Percentiles rank a stretch among this genome's conserved stretches.
Evolutionary conservation across 169 alveolate genomes (phyloP).

Genomic region (Eimeria mitis): DNA sequence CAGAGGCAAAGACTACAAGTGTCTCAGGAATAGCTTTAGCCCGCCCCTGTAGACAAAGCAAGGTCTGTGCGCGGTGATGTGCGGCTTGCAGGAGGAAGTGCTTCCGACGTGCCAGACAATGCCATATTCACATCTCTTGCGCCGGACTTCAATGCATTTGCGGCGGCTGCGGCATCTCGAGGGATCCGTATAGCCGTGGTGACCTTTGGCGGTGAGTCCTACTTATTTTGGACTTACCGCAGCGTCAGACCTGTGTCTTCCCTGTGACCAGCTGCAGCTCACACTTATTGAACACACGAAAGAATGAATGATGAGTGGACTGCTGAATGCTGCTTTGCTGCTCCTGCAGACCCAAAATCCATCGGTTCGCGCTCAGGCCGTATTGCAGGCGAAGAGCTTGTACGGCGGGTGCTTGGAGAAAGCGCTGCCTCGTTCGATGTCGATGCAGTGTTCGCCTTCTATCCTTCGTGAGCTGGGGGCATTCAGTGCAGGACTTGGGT

Average conservation of each 20-base stretch:
- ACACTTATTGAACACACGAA: background rate
- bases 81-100: conserved; percentile 30
- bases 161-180: conserved; percentile 18
- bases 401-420: conserved; percentile 41
- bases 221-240: background rate
- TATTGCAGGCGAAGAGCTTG: conserved; percentile 43
- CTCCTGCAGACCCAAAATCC: conserved; percentile 1
- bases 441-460: conserved; percentile 40
- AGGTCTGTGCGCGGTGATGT: background rate
- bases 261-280: background rate
- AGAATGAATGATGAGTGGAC: background rate
- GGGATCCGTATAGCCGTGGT: conserved; percentile 52
- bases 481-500: background rate
- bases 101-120: conserved; percentile 4
- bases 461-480: conserved; percentile 36
- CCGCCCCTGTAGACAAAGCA: background rate
- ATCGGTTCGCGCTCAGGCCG: conserved; percentile 10
- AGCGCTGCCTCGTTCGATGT: conserved; percentile 52
- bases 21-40: background rate
- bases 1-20: background rate
- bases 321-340: background rate
- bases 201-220: conserved; percentile 30
- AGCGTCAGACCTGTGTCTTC: background rate
- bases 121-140: conserved; percentile 23
- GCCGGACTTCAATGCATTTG: conserved; percentile 51